These are phyloP conservation scores for Hyparrhenia diplandra DNA, from an alignment of 176 grass and related monocot genomes.

Conservation along the genomic window DNA sequence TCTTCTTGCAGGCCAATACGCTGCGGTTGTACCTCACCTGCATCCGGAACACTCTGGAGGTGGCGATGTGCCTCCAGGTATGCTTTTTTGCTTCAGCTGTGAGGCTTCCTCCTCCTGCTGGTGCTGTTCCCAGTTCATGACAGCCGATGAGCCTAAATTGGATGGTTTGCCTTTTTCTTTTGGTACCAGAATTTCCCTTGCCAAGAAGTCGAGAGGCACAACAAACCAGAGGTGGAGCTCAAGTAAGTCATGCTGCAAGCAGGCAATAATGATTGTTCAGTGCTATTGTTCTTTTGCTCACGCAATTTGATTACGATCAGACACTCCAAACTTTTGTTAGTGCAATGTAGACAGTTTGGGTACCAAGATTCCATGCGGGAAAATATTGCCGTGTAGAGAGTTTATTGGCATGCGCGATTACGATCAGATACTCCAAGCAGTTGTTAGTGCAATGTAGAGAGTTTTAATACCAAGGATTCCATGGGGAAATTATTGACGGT, in stretches of 20 bases:
- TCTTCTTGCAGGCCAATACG: constrained; percentile 55
- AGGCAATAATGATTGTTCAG: not conserved
- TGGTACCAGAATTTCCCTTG: constrained; percentile 83
- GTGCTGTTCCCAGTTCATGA: not conserved
- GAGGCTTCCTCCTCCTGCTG: not conserved
- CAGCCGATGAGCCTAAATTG: not conserved
- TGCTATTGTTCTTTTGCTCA: not conserved
- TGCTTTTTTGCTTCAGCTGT: not conserved
- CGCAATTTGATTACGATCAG: too few relatives aligned
- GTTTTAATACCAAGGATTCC: not conserved
- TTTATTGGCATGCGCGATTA: too few relatives aligned
- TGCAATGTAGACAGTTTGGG: too few relatives aligned
- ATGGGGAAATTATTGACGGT: not conserved
- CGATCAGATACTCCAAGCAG: not conserved
- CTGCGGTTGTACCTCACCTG: constrained; percentile 85
- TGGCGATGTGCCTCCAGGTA: constrained; percentile 98
- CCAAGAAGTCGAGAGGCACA: constrained; percentile 97
- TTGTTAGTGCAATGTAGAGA: not conserved
- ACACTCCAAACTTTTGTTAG: too few relatives aligned
- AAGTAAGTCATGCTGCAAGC: constrained; percentile 52
- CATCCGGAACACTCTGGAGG: constrained; percentile 91
- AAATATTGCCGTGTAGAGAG: too few relatives aligned
- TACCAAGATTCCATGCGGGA: too few relatives aligned
- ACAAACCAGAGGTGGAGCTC: constrained; percentile 93
- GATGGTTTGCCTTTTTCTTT: not conserved